Base-by-base conservation (phyloP, 768 basidiomycete genomes). In the Rhodotorula paludigena region DNA sequence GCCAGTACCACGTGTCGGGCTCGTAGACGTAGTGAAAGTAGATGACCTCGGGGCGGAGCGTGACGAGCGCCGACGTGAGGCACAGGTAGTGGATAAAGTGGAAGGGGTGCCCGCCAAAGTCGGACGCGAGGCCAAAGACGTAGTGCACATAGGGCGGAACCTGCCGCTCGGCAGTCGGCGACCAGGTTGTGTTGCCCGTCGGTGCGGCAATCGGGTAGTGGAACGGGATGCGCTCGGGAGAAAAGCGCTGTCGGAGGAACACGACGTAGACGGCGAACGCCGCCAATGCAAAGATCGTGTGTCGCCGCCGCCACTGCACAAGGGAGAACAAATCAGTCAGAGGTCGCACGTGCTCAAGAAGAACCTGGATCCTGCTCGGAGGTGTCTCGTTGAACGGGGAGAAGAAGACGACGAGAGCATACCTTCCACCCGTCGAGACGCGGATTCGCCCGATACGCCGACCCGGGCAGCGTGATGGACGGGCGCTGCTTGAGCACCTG, bases 1-100 rank as follows among this genome's bases (percentile, higher is more conserved):
- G 73, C 76, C 77, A 79, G 74, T 75, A 79, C 63, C 75, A 79
- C 11, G 77, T 77, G 16, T 36, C 49, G 6, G 78, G 78, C 51
- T 73, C 71, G 45, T 75, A 54, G n/a, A 76, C 63, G 66, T 78
- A 76, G 55, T 78, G 77, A 39, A 79, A 75, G 70, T 76, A 68
- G 30, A 79, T 66, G 54, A 66, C 63, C 28, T 78, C 75, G 15
- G 78, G 78, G 30, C 72, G 66, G 48, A 78, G 60, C 16, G 45
- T 62, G n/a, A 59, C 45, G 64, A 79, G 64, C 8, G 76, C 76
- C 25, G 74, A 76, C 12, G 75, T 61, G 71, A 78, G 75, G 54
- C 76, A 75, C 60, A 78, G 51, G 62, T 77, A 79, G 72, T 69
- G 69, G 70, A 64, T 71, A 56, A 71, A 65, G 39, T 58, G 48